Conservation (phyloP, 345 rosid genomes). For the Linum lewisii region DNA sequence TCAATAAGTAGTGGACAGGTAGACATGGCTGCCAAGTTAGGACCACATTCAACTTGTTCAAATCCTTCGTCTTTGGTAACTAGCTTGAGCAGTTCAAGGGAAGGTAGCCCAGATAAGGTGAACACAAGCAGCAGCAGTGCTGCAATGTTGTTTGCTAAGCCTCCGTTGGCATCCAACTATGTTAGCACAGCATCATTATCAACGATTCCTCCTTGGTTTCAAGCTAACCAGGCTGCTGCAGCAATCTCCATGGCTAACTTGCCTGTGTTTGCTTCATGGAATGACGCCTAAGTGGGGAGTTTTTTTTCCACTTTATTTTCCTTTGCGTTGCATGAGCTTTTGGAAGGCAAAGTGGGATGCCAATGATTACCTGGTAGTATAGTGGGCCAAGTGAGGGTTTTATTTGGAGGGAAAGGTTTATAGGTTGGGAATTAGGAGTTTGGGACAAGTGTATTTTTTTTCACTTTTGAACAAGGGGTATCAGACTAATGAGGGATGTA, state of each 20-base stretch:
- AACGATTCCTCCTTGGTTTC: conserved; percentile 34
- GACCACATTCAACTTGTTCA: conserved; percentile 31
- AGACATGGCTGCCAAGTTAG: conserved; percentile 16
- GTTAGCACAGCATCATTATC: conserved; percentile 22
- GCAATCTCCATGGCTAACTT: conserved; percentile 46
- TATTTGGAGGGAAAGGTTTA: conserved; percentile 2
- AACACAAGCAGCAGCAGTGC: not conserved
- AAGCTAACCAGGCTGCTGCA: conserved; percentile 36
- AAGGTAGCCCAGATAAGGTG: conserved; percentile 47
- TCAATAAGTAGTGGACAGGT: conserved; percentile 24
- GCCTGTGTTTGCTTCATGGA: conserved; percentile 72
- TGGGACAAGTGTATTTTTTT: conserved; percentile 2
- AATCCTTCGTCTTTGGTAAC: conserved; percentile 53
- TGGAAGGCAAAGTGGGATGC: not conserved
- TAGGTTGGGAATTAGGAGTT: too few species aligned
- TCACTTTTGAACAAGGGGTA: not conserved
- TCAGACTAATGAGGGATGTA: too few species aligned
- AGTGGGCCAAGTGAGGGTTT: too few species aligned
- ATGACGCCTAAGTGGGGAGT: conserved; percentile 29
- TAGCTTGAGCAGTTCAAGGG: conserved; percentile 58
- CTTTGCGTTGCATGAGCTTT: not conserved
- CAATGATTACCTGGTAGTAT: not conserved
- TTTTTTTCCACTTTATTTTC: too few species aligned
- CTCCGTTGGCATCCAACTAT: conserved; percentile 47
- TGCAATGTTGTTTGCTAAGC: conserved; percentile 40